phyloP scores from a whole-genome alignment of 768 basidiomycete species.

The Suillus occidentalis region DNA sequence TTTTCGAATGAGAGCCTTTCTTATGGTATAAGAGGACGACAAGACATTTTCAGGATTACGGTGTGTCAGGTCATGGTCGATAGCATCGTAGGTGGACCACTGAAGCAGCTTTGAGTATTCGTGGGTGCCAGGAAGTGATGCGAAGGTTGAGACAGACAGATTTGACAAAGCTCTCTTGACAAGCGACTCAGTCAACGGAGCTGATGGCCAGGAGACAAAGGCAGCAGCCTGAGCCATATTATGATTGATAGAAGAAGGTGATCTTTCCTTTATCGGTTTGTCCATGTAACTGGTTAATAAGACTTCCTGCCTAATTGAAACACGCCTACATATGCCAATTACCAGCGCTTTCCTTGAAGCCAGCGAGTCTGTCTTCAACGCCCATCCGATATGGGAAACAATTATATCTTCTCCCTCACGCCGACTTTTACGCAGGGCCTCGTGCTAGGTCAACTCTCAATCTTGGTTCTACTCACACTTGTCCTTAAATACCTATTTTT shows the following conservation, averaged over 20 bases:
- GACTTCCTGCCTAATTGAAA: background rate
- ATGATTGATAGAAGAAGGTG: background rate
- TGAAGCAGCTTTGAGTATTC: constrained; percentile 46
- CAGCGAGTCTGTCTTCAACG: background rate
- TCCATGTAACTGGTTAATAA: background rate
- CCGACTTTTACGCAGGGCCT: constrained; percentile 96
- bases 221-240: constrained; percentile 23
- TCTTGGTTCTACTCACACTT: constrained; percentile 71
- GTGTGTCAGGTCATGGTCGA: constrained; percentile 75
- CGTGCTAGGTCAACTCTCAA: constrained; percentile 87
- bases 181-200: constrained; percentile 53
- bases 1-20: constrained; percentile 93
- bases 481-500: constrained; percentile 96
- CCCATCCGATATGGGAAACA: constrained; percentile 30
- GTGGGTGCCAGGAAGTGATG: constrained; percentile 23
- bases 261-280: background rate
- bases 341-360: background rate
- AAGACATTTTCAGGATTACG: constrained; percentile 50
- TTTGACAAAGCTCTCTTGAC: constrained; percentile 42
- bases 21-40: constrained; percentile 83
- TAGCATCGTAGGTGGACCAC: constrained; percentile 87
- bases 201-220: constrained; percentile 54
- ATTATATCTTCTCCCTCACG: constrained; percentile 70
- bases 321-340: background rate
- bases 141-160: constrained; percentile 30